A percentile compares a stretch with the other conserved stretches of the same genome.
Evolutionary conservation across 2,329 filamentous ascomycete species (phyloP).

Genomic region (Monosporascus sp.): DNA sequence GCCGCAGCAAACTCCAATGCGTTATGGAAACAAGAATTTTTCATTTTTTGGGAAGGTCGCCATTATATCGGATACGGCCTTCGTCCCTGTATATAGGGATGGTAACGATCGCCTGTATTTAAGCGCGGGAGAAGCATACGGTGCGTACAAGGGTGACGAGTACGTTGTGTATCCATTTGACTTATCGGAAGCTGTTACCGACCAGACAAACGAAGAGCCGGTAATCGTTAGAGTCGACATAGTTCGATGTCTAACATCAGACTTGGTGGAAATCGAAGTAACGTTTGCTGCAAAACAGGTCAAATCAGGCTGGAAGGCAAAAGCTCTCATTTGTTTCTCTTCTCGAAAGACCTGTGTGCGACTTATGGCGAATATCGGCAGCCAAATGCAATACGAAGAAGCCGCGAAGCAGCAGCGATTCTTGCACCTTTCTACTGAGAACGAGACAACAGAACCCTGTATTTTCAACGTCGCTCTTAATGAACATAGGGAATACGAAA

Average conservation of each 20-base stretch:
- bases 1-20: slow-evolving; percentile 2
- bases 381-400: too few species aligned
- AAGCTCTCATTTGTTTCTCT: too few species aligned
- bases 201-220: neutral
- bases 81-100: neutral
- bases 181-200: neutral
- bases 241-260: neutral
- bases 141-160: slow-evolving; percentile 1
- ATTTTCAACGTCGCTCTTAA: neutral
- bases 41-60: slow-evolving; percentile 1
- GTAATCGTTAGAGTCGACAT: neutral
- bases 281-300: too few species aligned
- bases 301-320: too few species aligned
- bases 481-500: neutral
- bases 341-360: too few species aligned
- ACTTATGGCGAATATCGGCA: too few species aligned
- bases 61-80: neutral
- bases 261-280: neutral
- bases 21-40: slow-evolving; percentile 1
- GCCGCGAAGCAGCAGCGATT: too few species aligned
- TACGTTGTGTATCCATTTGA: neutral
- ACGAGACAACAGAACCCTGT: neutral
- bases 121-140: slow-evolving; percentile 1
- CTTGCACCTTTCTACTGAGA: neutral
- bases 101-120: neutral